These are phyloP conservation scores for Rhizophora mangle DNA, from an alignment of 345 rosid species.

Conservation along the genomic window DNA sequence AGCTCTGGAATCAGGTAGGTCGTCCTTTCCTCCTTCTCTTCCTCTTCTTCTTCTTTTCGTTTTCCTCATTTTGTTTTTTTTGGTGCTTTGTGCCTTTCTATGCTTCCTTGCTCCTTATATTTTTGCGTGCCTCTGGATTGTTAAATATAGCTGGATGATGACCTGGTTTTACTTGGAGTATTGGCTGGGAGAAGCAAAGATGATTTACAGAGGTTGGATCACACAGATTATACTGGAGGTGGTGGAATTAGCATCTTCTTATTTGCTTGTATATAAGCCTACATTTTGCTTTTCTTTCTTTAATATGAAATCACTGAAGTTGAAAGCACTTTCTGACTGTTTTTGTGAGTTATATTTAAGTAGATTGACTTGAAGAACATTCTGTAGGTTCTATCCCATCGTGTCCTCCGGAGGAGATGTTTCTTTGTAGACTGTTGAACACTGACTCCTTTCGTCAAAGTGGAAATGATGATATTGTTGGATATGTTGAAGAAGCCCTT, in stretches of 20 bases:
- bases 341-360: background rate
- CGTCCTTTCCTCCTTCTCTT: no score
- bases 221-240: conserved; percentile 52
- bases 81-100: background rate
- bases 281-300: background rate
- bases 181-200: conserved; percentile 60
- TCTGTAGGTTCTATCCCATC: conserved; percentile 65
- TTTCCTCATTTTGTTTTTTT: background rate
- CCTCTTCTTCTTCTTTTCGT: no score
- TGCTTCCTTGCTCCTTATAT: background rate
- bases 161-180: conserved; percentile 65
- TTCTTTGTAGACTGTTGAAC: conserved; percentile 76
- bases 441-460: conserved; percentile 46
- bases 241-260: conserved; percentile 2
- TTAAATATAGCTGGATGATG: conserved; percentile 78
- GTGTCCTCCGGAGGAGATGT: conserved; percentile 67
- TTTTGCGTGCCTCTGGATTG: conserved; percentile 1
- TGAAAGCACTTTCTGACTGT: background rate
- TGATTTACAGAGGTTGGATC: conserved; percentile 44
- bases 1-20: conserved; percentile 69
- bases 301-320: background rate
- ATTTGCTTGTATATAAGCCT: background rate
- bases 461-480: conserved; percentile 38
- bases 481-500: conserved; percentile 62
- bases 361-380: conserved; percentile 20